Percentiles rank a stretch among this genome's conserved stretches.
These are phyloP conservation scores for Copromyces sp. DNA, from an alignment of 495 filamentous ascomycete genomes.

Conservation along the genomic window DNA sequence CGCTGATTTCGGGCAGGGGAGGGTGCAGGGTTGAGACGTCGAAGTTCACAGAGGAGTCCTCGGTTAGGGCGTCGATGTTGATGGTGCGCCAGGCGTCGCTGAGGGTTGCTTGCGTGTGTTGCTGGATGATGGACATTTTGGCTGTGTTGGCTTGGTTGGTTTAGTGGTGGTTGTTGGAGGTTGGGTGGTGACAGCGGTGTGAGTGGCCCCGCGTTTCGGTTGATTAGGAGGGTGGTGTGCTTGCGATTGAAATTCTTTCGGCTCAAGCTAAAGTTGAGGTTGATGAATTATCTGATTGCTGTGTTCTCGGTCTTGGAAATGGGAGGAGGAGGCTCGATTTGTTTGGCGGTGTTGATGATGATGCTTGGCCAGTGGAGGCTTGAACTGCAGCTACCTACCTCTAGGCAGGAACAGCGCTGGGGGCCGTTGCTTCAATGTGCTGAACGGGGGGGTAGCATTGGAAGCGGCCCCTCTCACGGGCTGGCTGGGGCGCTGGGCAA, in stretches of 20 bases:
- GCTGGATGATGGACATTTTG: constrained; percentile 49
- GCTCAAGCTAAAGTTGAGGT: not conserved
- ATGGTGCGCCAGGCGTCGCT: constrained; percentile 75
- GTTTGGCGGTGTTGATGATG: not conserved
- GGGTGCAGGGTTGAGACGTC: constrained; percentile 69
- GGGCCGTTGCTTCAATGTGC: not conserved
- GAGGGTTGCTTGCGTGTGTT: constrained; percentile 40
- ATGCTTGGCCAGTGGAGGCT: not conserved
- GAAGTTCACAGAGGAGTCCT: constrained; percentile 83
- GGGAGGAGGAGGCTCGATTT: not conserved
- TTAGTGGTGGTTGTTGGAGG: not conserved
- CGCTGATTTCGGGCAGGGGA: constrained; percentile 52
- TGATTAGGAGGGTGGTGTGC: not conserved
- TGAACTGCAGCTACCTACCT: not conserved
- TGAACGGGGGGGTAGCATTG: not conserved
- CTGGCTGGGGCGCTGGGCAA: not conserved
- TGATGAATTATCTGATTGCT: not conserved
- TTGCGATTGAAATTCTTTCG: not conserved
- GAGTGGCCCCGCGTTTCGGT: not conserved
- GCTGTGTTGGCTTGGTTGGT: not conserved
- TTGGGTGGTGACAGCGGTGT: not conserved
- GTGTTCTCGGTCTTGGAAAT: not conserved
- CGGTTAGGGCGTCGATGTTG: constrained; percentile 81
- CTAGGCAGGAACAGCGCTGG: not conserved
- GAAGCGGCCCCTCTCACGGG: not conserved